A percentile compares a stretch with the other conserved stretches of the same genome.
phyloP scores from a whole-genome alignment of 345 rosid genomes.

The Kandelia obovata region DNA sequence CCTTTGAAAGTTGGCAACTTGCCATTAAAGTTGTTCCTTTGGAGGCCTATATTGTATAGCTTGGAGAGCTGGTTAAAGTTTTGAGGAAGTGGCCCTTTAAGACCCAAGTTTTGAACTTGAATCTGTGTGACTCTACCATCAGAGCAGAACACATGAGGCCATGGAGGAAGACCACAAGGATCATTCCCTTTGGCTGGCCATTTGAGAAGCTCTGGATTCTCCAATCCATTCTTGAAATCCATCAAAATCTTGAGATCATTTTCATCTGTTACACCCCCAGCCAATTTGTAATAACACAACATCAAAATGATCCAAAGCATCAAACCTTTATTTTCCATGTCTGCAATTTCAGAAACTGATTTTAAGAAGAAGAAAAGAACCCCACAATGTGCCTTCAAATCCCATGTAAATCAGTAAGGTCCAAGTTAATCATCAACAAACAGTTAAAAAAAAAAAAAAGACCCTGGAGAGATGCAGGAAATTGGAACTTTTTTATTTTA shows the following conservation, averaged over 20 bases:
- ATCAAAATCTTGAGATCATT: conserved; percentile 39
- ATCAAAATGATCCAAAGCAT: conserved; percentile 12
- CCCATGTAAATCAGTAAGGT: background rate
- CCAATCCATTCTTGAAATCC: conserved; percentile 46
- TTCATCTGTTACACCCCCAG: conserved; percentile 34
- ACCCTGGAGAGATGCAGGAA: background rate
- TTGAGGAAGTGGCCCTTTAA: conserved; percentile 39
- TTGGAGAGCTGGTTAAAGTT: conserved; percentile 38
- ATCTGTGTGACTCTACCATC: conserved; percentile 42
- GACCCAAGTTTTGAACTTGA: conserved; percentile 46
- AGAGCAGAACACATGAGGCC: conserved; percentile 50
- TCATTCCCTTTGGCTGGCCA: conserved; percentile 44
- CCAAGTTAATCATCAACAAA: background rate
- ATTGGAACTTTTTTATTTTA: too few relatives aligned
- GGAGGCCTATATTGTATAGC: conserved; percentile 49
- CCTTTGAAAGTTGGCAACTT: conserved; percentile 44
- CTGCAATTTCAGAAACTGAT: background rate
- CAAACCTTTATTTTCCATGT: background rate
- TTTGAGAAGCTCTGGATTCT: conserved; percentile 47
- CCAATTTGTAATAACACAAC: conserved; percentile 21
- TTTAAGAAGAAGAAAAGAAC: background rate
- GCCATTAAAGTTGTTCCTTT: conserved; percentile 41
- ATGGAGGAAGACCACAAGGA: conserved; percentile 52
- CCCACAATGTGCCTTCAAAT: conserved; percentile 20
- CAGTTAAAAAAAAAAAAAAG: background rate